phyloP scores from a whole-genome alignment of 441 rosid genomes.

The Populus tomentosa region DNA sequence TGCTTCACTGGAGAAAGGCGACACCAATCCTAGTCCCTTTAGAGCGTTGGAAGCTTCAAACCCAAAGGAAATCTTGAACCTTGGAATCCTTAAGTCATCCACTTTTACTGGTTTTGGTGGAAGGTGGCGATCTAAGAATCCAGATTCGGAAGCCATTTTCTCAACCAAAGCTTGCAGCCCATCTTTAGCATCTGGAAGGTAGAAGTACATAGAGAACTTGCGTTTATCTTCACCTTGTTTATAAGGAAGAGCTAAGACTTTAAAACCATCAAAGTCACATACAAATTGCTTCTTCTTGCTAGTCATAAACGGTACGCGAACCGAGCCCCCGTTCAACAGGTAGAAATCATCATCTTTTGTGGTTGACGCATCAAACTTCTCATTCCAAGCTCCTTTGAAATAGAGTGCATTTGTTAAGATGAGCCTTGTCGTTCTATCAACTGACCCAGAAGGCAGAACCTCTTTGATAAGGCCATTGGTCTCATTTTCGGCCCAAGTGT shows the following conservation, averaged over 20 bases:
- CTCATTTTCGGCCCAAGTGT: too few species aligned
- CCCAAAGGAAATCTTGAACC: constrained; percentile 59
- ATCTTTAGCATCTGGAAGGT: constrained; percentile 62
- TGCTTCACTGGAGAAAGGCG: constrained; percentile 52
- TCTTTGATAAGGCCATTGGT: too few species aligned
- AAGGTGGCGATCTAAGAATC: constrained; percentile 52
- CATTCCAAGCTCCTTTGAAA: constrained; percentile 80
- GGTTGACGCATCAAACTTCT: constrained; percentile 51
- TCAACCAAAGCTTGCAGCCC: constrained; percentile 56
- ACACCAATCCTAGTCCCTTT: constrained; percentile 51
- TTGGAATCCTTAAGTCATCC: constrained; percentile 59
- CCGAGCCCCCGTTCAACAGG: constrained; percentile 50
- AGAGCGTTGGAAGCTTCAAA: constrained; percentile 60
- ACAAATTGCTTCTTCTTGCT: constrained; percentile 55
- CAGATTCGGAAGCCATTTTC: constrained; percentile 43
- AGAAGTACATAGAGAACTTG: constrained; percentile 63
- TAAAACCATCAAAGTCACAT: constrained; percentile 49
- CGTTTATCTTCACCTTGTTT: constrained; percentile 63
- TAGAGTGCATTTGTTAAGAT: too few species aligned
- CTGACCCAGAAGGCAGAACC: too few species aligned
- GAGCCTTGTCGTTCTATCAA: too few species aligned
- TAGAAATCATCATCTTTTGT: constrained; percentile 63
- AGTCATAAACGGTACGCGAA: constrained; percentile 67
- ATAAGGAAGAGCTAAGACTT: constrained; percentile 74
- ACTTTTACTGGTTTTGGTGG: constrained; percentile 40